These are phyloP conservation scores for Dothiorella sarmentorum DNA, from an alignment of 2,329 filamentous ascomycete genomes.

Conservation along the genomic window DNA sequence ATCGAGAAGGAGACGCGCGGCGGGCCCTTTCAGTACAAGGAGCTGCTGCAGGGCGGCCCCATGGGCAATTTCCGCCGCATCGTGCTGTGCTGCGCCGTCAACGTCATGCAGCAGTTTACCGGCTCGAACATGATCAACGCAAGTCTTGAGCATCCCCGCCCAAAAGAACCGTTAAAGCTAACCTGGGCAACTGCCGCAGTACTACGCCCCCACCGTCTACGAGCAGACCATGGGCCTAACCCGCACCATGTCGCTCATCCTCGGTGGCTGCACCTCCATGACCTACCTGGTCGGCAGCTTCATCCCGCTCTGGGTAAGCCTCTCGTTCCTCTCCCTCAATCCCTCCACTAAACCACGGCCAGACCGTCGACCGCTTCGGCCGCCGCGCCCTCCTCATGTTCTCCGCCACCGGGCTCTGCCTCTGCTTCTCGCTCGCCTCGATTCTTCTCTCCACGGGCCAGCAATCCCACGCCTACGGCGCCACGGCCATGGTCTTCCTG, in stretches of 20 bases:
- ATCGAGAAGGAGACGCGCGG: slow-evolving; percentile 30
- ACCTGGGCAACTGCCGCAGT: slow-evolving; percentile 17
- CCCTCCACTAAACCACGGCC: background rate
- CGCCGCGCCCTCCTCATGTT: slow-evolving; percentile 42
- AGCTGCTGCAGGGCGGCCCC: slow-evolving; percentile 33
- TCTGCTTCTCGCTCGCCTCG: slow-evolving; percentile 41
- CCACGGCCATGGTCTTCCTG: slow-evolving; percentile 45
- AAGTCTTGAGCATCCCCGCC: too few relatives aligned
- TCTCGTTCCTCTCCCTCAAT: background rate
- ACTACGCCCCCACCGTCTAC: slow-evolving; percentile 42
- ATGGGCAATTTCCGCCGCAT: slow-evolving; percentile 32
- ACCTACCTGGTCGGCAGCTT: slow-evolving; percentile 41
- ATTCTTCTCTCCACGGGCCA: slow-evolving; percentile 38
- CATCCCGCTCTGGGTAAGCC: slow-evolving; percentile 35
- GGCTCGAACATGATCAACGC: slow-evolving; percentile 39
- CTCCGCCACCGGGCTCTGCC: slow-evolving; percentile 40
- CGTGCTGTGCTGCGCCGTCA: slow-evolving; percentile 33
- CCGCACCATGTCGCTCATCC: slow-evolving; percentile 50
- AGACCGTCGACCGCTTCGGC: slow-evolving; percentile 42
- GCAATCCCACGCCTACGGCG: slow-evolving; percentile 37
- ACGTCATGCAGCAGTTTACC: slow-evolving; percentile 38
- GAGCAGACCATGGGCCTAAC: slow-evolving; percentile 38
- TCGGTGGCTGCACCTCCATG: slow-evolving; percentile 46
- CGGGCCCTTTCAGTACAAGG: slow-evolving; percentile 37
- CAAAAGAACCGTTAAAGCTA: too few relatives aligned